Evolutionary conservation across 441 rosid species (phyloP), one percentile per base, ranked within the genome.

Genomic region (Capsella rubella): DNA sequence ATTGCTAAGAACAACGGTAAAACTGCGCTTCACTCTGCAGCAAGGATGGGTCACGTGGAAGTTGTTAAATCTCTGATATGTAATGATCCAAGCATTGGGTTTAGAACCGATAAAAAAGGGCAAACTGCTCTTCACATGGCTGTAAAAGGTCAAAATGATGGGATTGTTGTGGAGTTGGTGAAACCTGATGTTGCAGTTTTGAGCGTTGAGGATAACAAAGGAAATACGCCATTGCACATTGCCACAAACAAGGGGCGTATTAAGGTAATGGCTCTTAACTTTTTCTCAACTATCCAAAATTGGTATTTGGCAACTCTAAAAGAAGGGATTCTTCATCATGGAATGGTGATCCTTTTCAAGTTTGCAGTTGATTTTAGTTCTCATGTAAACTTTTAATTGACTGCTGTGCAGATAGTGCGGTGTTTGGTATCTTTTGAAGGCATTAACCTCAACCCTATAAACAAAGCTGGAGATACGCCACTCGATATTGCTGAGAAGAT

Each of bases 101-200:
- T 88, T 68, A 82, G 99, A 84, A 74, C 82, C 0, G 99, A 95
- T 70, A 90, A 88, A 67, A 95, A 95, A 69, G 99, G 97, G 64
- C 98, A 95, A 87, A 87, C 96, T 60, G 98, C 97, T 42, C 74
- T 95, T 67, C 99, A 95, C 82, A 95, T 95, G 99, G 97, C 99
- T 28, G 98, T 90, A 21, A 95, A 92, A 84, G 97, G 99, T 75
- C 98, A 90, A 77, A 90, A 86, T 57, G 95, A 84, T 57, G 96
- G 85, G 76, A 85, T 95, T 25, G 91, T 92, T 75, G 75, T 86
- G 64, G 99, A 92, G 72, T 81, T 95, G 82, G 76, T 89, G 67
- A 90, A 84, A 73, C 96, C 96, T 55, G 91, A 90, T 73, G 74
- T 86, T 45, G 77, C 92, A 0, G 86, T 92, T 72, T 66, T 90